These are phyloP conservation scores for Trametes cinnabarina DNA, from an alignment of 768 basidiomycete species.

Conservation along the genomic window DNA sequence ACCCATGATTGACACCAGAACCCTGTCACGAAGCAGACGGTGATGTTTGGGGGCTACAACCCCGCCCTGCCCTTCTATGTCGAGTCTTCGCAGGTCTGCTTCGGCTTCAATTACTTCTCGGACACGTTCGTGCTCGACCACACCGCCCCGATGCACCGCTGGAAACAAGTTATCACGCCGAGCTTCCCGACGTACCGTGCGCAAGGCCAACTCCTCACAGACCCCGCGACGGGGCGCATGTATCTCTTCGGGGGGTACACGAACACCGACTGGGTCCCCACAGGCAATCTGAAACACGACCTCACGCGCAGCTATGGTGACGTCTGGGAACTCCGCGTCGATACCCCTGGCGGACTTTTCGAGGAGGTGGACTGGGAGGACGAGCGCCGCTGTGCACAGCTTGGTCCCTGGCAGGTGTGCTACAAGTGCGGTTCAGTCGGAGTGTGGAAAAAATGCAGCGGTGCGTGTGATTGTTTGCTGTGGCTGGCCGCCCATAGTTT, in stretches of 20 bases:
- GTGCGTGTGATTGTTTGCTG: slow-evolving; percentile 21
- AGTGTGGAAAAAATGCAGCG: slow-evolving; percentile 41
- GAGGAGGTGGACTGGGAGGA: slow-evolving; percentile 38
- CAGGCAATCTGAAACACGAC: slow-evolving; percentile 26
- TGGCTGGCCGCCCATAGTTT: neutral
- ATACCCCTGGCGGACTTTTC: slow-evolving; percentile 37
- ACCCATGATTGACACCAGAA: slow-evolving; percentile 26
- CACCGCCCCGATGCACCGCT: slow-evolving; percentile 21
- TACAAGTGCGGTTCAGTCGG: slow-evolving; percentile 39
- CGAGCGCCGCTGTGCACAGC: slow-evolving; percentile 36
- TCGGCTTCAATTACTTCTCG: slow-evolving; percentile 39
- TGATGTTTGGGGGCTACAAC: slow-evolving; percentile 42
- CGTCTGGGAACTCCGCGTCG: slow-evolving; percentile 39
- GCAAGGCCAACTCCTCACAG: slow-evolving; percentile 33
- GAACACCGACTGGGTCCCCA: slow-evolving; percentile 38
- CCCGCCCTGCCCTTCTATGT: slow-evolving; percentile 23
- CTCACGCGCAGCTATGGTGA: slow-evolving; percentile 35
- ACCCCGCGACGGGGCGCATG: slow-evolving; percentile 36
- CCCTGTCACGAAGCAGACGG: slow-evolving; percentile 32
- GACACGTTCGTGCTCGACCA: slow-evolving; percentile 38
- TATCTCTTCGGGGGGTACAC: slow-evolving; percentile 43
- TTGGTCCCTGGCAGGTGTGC: slow-evolving; percentile 43
- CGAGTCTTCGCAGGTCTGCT: slow-evolving; percentile 9
- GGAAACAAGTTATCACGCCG: slow-evolving; percentile 41
- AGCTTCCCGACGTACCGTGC: slow-evolving; percentile 44